Evolutionary conservation across 768 basidiomycete genomes (phyloP).

Genomic region (Auriculariales sp.): DNA sequence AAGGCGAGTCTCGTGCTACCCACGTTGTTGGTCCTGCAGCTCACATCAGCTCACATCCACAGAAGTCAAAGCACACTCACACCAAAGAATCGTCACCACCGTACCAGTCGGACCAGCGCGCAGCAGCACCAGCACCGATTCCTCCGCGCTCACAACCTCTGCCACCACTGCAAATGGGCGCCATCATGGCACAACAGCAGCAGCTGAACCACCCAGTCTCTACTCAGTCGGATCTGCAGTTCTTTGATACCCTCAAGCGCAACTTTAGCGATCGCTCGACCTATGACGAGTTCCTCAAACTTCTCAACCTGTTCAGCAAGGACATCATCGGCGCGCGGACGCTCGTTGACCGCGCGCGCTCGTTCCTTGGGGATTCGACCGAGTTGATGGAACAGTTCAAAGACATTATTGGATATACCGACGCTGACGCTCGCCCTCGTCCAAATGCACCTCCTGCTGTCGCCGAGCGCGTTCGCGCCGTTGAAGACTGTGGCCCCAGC

Average conservation of each 20-base stretch:
- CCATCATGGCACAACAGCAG: slow-evolving; percentile 13
- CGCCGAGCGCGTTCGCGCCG: neutral
- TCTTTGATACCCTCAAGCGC: slow-evolving; percentile 83
- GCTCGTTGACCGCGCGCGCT: slow-evolving; percentile 64
- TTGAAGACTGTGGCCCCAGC: slow-evolving; percentile 49
- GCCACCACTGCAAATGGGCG: slow-evolving; percentile 3
- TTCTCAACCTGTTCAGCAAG: slow-evolving; percentile 89
- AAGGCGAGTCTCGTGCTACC: neutral
- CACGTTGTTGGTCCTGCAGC: neutral
- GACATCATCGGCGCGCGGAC: slow-evolving; percentile 81
- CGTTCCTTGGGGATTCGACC: slow-evolving; percentile 58
- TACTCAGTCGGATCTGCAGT: slow-evolving; percentile 47
- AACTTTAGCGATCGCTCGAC: slow-evolving; percentile 57
- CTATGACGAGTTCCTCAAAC: slow-evolving; percentile 89
- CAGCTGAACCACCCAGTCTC: slow-evolving; percentile 12
- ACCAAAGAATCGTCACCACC: neutral
- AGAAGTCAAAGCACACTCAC: slow-evolving; percentile 16
- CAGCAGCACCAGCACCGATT: slow-evolving; percentile 1
- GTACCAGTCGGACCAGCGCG: neutral
- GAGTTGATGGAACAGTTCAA: slow-evolving; percentile 74
- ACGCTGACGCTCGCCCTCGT: too few relatives aligned
- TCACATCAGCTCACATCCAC: neutral
- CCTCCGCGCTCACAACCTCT: slow-evolving; percentile 9
- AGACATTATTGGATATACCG: slow-evolving; percentile 80
- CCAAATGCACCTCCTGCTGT: too few relatives aligned